A percentile compares a stretch with the other conserved stretches of the same genome.
Evolutionary conservation across 352 stramenopile species (phyloP).

Genomic region (Phytophthora crassamura): DNA sequence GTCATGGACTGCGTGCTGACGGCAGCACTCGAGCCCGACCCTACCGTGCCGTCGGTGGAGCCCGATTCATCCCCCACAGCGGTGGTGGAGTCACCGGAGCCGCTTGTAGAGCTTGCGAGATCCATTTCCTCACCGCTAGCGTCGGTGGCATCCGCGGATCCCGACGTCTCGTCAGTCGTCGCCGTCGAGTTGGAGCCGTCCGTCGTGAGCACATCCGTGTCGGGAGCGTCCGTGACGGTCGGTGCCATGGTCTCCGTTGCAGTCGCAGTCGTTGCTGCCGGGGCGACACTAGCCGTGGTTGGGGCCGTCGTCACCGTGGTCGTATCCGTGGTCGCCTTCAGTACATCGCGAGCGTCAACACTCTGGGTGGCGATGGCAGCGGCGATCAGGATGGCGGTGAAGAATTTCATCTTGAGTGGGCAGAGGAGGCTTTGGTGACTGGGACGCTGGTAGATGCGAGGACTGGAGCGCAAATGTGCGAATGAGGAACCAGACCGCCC

Average conservation of each 20-base stretch:
- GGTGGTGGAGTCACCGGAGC: constrained; percentile 17
- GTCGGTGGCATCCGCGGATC: neutral
- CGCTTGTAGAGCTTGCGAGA: constrained; percentile 7
- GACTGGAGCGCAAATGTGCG: constrained; percentile 36
- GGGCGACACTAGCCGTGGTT: neutral
- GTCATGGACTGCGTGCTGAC: constrained; percentile 31
- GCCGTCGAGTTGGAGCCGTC: constrained; percentile 5
- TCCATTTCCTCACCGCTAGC: neutral
- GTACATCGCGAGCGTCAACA: constrained; percentile 1
- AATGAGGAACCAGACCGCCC: constrained; percentile 26
- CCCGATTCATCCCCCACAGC: constrained; percentile 25
- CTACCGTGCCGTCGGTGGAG: neutral
- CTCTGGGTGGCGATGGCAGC: constrained; percentile 25
- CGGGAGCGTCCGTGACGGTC: neutral
- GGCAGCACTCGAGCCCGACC: constrained; percentile 14
- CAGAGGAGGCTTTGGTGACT: neutral
- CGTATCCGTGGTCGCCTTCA: neutral
- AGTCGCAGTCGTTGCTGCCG: neutral
- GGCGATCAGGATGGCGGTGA: constrained; percentile 34
- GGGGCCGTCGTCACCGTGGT: neutral
- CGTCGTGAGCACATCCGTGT: neutral
- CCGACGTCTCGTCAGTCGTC: neutral
- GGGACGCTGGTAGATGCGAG: constrained; percentile 25
- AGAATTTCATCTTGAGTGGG: constrained; percentile 40
- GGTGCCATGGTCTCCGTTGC: constrained; percentile 1